Evolutionary conservation across 1,284 basidiomycete genomes (phyloP).

Genomic region (Jaminaea rosea): DNA sequence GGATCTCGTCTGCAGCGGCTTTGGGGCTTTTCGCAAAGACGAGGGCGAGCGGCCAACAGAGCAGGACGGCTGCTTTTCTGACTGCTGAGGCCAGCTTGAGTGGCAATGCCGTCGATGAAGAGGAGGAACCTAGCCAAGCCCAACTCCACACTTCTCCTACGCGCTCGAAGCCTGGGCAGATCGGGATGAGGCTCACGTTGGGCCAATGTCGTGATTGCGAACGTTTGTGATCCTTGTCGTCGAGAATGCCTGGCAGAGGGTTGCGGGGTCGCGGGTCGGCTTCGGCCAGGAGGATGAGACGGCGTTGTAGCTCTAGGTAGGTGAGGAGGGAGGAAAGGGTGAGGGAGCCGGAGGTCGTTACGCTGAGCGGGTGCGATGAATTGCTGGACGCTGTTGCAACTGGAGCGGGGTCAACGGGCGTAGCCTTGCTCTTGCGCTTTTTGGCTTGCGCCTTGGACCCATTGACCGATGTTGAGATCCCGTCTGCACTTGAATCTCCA

Average conservation of each 20-base stretch:
- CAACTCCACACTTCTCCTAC: conserved; percentile 12
- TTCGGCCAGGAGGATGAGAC: conserved; percentile 28
- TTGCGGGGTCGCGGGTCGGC: conserved; percentile 28
- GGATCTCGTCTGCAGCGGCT: conserved; percentile 2
- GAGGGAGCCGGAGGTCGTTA: conserved; percentile 15
- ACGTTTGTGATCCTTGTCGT: not conserved
- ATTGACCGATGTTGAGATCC: not conserved
- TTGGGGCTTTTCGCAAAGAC: conserved; percentile 4
- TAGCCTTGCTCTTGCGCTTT: not conserved
- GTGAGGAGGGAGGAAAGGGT: conserved; percentile 26
- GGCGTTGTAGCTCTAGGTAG: conserved; percentile 27
- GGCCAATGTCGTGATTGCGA: not conserved
- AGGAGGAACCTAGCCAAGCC: not conserved
- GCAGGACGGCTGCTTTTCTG: not conserved
- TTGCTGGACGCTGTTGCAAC: not conserved
- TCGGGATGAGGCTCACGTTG: conserved; percentile 30
- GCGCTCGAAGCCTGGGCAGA: conserved; percentile 42
- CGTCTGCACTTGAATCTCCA: not conserved
- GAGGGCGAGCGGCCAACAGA: conserved; percentile 7
- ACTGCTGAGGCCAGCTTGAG: no score
- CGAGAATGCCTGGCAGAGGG: conserved; percentile 28
- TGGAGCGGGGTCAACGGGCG: not conserved
- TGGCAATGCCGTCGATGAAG: not conserved
- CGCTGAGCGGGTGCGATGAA: not conserved
- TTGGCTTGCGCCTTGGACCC: not conserved